Evolutionary conservation across 2,329 filamentous ascomycete genomes (phyloP).

Genomic region (Rugonectria rugulosa): DNA sequence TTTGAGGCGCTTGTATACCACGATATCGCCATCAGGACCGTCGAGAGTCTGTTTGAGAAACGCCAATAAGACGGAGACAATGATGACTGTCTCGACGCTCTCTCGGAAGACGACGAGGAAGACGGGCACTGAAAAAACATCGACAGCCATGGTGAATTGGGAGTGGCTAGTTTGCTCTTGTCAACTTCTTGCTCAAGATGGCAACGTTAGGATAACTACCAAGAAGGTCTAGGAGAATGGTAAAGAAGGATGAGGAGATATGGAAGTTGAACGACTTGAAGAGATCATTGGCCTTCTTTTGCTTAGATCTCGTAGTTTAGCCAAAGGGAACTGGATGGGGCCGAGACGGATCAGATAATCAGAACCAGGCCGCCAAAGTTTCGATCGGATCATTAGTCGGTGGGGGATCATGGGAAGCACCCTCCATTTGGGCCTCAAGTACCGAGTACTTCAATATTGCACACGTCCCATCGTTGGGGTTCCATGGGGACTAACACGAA

Average conservation of each 20-base stretch:
- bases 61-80: conserved; percentile 85
- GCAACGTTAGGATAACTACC: not conserved
- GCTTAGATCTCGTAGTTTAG: conserved; percentile 25
- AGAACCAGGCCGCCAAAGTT: not conserved
- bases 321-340: conserved; percentile 1
- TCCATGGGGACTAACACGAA: not conserved
- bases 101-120: conserved; percentile 94
- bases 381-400: not conserved
- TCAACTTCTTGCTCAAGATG: not conserved
- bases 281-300: not conserved
- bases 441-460: conserved; percentile 6
- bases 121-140: conserved; percentile 80
- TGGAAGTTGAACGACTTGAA: not conserved
- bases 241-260: not conserved
- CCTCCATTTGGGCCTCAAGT: not conserved
- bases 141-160: conserved; percentile 60
- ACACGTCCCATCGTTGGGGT: not conserved
- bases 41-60: conserved; percentile 84
- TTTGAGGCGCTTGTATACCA: conserved; percentile 71
- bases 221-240: not conserved
- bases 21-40: conserved; percentile 66
- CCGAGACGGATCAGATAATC: conserved; percentile 24
- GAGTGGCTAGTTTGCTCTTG: not conserved
- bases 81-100: conserved; percentile 81
- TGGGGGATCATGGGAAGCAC: not conserved